phyloP scores from a whole-genome alignment of 495 filamentous ascomycete genomes.

The Trichoderma parareesei region DNA sequence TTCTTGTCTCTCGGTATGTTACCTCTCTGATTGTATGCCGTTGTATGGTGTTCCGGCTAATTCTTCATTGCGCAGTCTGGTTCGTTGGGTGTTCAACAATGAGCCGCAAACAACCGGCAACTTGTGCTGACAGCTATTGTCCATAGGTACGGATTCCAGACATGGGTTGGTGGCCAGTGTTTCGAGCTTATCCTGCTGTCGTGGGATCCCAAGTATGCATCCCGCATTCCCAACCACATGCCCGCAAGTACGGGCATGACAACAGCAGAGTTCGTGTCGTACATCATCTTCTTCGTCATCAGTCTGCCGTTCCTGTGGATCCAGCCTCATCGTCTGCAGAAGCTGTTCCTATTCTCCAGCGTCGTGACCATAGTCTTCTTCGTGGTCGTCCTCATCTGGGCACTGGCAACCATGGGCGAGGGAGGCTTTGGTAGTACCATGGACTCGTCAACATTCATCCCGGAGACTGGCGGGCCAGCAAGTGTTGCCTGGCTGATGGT shows the following conservation, averaged over 20 bases:
- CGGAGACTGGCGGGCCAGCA: background rate
- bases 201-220: constrained; percentile 1
- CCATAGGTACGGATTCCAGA: constrained; percentile 21
- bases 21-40: background rate
- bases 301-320: constrained; percentile 11
- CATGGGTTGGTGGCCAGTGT: constrained; percentile 25
- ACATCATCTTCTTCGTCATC: constrained; percentile 22
- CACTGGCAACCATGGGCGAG: constrained; percentile 8
- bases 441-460: background rate
- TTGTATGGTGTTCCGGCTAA: background rate
- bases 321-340: constrained; percentile 1
- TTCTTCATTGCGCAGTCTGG: background rate
- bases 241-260: constrained; percentile 23
- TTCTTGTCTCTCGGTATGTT: constrained; percentile 15
- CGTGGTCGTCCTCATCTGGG: constrained; percentile 8
- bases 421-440: constrained; percentile 7
- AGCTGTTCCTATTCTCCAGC: background rate
- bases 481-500: constrained; percentile 2
- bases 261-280: constrained; percentile 21
- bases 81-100: background rate
- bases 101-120: background rate
- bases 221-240: constrained; percentile 23
- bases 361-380: constrained; percentile 3
- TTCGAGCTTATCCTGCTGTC: constrained; percentile 22
- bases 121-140: constrained; percentile 4